Evolutionary conservation across 495 filamentous ascomycete genomes (phyloP).

Genomic region (Cercophora newfieldiana): DNA sequence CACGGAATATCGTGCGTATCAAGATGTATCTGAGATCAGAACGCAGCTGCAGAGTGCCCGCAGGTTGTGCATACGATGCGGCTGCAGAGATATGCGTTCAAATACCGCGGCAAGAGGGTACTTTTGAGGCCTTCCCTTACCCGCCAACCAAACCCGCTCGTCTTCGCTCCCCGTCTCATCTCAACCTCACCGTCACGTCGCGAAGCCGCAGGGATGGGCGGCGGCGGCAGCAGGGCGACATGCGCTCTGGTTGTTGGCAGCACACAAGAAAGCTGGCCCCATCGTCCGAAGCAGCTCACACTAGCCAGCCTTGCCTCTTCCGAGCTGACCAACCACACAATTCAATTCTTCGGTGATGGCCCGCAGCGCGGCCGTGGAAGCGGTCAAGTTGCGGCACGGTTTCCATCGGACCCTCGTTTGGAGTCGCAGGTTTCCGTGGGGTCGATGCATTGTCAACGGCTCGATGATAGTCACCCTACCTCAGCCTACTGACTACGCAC

Average conservation of each 20-base stretch:
- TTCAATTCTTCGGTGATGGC: neutral
- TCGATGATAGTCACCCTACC: neutral
- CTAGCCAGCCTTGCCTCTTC: neutral
- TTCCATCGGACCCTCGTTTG: neutral
- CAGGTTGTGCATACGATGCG: slow-evolving; percentile 2
- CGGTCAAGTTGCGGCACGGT: neutral
- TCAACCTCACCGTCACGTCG: too few relatives aligned
- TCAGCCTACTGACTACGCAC: neutral
- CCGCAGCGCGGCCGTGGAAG: neutral
- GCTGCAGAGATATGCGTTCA: neutral
- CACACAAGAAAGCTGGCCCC: neutral
- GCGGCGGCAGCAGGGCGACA: neutral
- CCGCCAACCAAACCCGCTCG: neutral
- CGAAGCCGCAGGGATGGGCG: too few relatives aligned
- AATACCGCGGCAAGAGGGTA: neutral
- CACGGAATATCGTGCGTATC: neutral
- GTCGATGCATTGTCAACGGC: neutral
- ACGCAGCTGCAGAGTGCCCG: slow-evolving; percentile 2
- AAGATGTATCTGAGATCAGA: slow-evolving; percentile 13
- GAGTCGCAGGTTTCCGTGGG: neutral
- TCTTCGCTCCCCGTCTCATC: too few relatives aligned
- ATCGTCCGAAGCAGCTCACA: neutral
- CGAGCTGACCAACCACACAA: slow-evolving; percentile 9
- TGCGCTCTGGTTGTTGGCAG: neutral
- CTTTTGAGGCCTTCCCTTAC: neutral